phyloP scores from a whole-genome alignment of 2,329 filamentous ascomycete genomes.

The Neurospora sp. region DNA sequence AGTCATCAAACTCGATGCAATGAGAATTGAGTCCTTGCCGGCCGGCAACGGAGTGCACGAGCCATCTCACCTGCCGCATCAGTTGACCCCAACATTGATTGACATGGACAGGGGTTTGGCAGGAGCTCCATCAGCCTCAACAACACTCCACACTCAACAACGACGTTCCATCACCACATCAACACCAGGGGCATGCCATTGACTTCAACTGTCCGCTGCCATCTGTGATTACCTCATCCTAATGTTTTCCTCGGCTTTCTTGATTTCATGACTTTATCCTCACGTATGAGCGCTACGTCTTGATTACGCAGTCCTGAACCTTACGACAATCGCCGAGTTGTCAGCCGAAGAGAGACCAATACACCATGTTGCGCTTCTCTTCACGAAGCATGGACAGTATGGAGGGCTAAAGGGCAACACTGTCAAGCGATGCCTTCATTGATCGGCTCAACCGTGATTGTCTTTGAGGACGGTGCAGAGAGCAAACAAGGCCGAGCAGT shows the following conservation, averaged over 20 bases:
- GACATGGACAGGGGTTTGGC: neutral
- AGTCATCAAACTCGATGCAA: neutral
- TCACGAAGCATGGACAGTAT: neutral
- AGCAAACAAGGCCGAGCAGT: neutral
- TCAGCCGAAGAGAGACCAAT: neutral
- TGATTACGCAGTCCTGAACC: neutral
- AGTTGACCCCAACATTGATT: neutral
- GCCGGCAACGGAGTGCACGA: conserved; percentile 3
- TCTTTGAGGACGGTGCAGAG: neutral
- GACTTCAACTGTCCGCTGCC: neutral
- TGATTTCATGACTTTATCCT: neutral
- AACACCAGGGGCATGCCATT: neutral
- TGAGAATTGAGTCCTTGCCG: neutral
- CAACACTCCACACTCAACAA: neutral
- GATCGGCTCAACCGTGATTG: neutral
- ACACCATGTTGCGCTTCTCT: neutral
- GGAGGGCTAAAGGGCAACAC: neutral
- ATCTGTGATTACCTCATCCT: neutral
- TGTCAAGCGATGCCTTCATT: neutral
- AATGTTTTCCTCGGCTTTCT: neutral
- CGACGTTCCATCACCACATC: neutral
- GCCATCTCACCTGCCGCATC: neutral
- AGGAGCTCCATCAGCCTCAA: neutral
- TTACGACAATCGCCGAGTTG: neutral
- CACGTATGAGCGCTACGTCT: neutral